phyloP scores from a whole-genome alignment of 164 flowering plant genomes.

The Vitis vinifera region DNA sequence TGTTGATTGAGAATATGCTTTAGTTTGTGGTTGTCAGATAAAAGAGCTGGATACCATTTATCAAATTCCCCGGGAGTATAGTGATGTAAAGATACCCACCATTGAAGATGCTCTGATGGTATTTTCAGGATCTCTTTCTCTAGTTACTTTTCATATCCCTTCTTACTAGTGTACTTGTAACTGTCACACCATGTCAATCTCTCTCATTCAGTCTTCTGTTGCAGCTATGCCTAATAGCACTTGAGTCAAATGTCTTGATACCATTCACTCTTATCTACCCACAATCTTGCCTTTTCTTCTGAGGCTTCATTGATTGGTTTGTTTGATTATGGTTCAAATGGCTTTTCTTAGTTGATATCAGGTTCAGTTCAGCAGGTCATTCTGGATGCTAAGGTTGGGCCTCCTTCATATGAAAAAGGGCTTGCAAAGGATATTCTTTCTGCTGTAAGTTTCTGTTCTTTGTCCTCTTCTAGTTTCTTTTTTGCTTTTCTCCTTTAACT shows the following conservation, averaged over 20 bases:
- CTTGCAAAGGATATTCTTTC: constrained; percentile 81
- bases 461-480: not conserved
- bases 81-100: constrained; percentile 52
- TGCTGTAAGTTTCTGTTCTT: constrained; percentile 48
- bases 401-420: constrained; percentile 83
- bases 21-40: constrained; percentile 60
- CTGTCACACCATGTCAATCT: not conserved
- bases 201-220: not conserved
- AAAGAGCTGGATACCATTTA: constrained; percentile 43
- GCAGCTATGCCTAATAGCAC: not conserved
- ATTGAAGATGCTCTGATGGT: constrained; percentile 84
- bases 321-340: constrained; percentile 3
- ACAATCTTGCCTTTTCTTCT: not conserved
- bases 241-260: not conserved
- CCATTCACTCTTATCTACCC: not conserved
- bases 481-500: not conserved
- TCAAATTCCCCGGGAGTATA: constrained; percentile 34
- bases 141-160: not conserved
- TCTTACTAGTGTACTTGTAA: not conserved
- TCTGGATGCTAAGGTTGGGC: constrained; percentile 95
- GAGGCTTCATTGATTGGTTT: not conserved
- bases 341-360: constrained; percentile 56
- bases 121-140: constrained; percentile 6
- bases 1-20: constrained; percentile 25
- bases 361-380: constrained; percentile 75